These are phyloP conservation scores for Cystofilobasidium capitatum DNA, from an alignment of 768 basidiomycete species.

Conservation along the genomic window DNA sequence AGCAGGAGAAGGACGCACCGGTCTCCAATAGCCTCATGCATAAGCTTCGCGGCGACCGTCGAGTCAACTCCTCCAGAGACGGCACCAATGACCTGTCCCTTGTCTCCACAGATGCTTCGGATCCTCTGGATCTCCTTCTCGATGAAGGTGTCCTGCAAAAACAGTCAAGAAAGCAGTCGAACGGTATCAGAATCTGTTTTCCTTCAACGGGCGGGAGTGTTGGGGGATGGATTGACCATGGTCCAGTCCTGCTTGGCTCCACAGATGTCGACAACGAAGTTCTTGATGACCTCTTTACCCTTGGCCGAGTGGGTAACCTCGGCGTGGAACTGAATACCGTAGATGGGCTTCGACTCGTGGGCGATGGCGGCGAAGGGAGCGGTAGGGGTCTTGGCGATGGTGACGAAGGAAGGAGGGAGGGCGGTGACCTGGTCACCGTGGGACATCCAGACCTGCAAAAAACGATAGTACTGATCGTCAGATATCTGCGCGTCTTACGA, in stretches of 20 bases:
- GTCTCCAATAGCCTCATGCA: slow-evolving; percentile 99
- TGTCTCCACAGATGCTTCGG: slow-evolving; percentile 83
- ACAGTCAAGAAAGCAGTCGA: not conserved
- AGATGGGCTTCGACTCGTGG: slow-evolving; percentile 77
- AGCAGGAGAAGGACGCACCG: slow-evolving; percentile 47
- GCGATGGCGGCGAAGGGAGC: slow-evolving; percentile 91
- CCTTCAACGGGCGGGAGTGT: not conserved
- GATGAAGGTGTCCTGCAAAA: slow-evolving; percentile 82
- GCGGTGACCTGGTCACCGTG: slow-evolving; percentile 87
- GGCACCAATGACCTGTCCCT: slow-evolving; percentile 93
- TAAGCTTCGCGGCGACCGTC: slow-evolving; percentile 94
- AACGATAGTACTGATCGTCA: no score
- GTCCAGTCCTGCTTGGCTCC: slow-evolving; percentile 76
- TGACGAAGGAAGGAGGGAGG: slow-evolving; percentile 71
- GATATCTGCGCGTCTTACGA: slow-evolving; percentile 14
- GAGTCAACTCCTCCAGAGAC: slow-evolving; percentile 97
- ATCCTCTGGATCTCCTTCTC: slow-evolving; percentile 92
- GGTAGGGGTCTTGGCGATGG: slow-evolving; percentile 72
- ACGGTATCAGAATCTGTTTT: not conserved
- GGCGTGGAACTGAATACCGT: slow-evolving; percentile 97
- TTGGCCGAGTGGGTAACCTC: slow-evolving; percentile 90
- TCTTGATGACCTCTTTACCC: slow-evolving; percentile 78
- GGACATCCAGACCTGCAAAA: slow-evolving; percentile 99
- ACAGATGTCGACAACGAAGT: slow-evolving; percentile 77
- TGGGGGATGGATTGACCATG: slow-evolving; percentile 54